Evolutionary conservation across 148 eudicot species (phyloP).

Genomic region (Linanthus parryae): DNA sequence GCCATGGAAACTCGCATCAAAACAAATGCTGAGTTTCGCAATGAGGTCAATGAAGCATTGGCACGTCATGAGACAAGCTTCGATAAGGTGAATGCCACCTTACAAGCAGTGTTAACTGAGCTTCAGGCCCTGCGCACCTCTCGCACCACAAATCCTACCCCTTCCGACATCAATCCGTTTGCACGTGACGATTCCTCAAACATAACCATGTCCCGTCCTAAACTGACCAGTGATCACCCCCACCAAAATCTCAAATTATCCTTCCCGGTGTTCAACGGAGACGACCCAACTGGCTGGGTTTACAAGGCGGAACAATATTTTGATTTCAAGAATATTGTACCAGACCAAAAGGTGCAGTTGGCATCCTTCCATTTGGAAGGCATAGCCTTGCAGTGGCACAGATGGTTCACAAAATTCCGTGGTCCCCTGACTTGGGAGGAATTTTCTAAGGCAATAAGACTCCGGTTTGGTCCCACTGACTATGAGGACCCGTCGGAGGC

Average conservation of each 20-base stretch:
- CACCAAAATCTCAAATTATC: neutral
- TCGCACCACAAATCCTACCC: too few species aligned
- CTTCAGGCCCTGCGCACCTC: too few species aligned
- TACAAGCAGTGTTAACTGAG: neutral
- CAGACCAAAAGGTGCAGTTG: neutral
- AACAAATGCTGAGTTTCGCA: neutral
- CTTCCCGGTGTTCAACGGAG: neutral
- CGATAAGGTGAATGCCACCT: neutral
- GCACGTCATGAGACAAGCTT: neutral
- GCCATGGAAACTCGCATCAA: neutral
- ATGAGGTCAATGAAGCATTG: neutral
- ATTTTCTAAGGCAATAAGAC: too few species aligned
- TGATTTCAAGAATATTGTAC: neutral
- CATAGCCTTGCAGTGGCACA: neutral
- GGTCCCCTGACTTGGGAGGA: neutral
- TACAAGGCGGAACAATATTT: conserved; percentile 1
- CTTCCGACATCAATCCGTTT: too few species aligned
- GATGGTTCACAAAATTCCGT: neutral
- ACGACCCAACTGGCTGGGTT: conserved; percentile 3
- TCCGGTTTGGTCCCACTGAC: neutral
- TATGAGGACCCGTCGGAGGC: neutral
- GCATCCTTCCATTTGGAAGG: conserved; percentile 1
- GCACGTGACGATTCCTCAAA: too few species aligned
- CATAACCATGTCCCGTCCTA: too few species aligned
- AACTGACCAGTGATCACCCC: too few species aligned